phyloP scores from a whole-genome alignment of 768 basidiomycete species.

The Botryobasidium botryosum region DNA sequence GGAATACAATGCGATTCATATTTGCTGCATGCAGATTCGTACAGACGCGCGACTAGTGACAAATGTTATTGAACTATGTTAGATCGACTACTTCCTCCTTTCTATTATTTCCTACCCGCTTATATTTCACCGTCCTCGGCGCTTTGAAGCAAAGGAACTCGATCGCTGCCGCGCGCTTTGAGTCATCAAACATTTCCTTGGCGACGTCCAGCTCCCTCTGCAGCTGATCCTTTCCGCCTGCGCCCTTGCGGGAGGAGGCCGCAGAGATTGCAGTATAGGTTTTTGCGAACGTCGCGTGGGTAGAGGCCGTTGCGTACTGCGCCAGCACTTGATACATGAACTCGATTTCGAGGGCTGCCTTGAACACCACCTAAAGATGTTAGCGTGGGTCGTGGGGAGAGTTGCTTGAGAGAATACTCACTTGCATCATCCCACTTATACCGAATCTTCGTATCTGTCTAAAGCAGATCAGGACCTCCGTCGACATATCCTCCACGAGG shows the following conservation, averaged over 20 bases:
- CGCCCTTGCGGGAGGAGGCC: slow-evolving; percentile 65
- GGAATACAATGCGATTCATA: no score
- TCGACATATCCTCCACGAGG: slow-evolving; percentile 67
- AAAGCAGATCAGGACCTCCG: slow-evolving; percentile 74
- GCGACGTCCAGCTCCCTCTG: slow-evolving; percentile 79
- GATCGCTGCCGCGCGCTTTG: slow-evolving; percentile 76
- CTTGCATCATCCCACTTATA: slow-evolving; percentile 96
- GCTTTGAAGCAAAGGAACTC: slow-evolving; percentile 96
- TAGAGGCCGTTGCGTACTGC: slow-evolving; percentile 65
- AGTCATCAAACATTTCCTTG: slow-evolving; percentile 76
- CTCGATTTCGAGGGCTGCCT: slow-evolving; percentile 98
- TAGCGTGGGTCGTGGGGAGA: not conserved
- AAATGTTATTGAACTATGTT: no score
- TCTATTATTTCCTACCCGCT: no score
- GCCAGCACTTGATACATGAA: slow-evolving; percentile 94
- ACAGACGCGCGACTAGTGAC: no score
- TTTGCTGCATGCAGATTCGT: no score
- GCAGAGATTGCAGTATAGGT: slow-evolving; percentile 91
- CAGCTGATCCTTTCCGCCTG: slow-evolving; percentile 47
- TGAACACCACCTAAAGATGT: not conserved
- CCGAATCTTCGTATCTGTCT: slow-evolving; percentile 79
- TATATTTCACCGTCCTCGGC: no score
- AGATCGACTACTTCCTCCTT: no score
- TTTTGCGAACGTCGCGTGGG: slow-evolving; percentile 73
- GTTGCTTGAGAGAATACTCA: no score